Conservation (phyloP, 2,329 filamentous ascomycete genomes). For the Apiospora malaysiana region DNA sequence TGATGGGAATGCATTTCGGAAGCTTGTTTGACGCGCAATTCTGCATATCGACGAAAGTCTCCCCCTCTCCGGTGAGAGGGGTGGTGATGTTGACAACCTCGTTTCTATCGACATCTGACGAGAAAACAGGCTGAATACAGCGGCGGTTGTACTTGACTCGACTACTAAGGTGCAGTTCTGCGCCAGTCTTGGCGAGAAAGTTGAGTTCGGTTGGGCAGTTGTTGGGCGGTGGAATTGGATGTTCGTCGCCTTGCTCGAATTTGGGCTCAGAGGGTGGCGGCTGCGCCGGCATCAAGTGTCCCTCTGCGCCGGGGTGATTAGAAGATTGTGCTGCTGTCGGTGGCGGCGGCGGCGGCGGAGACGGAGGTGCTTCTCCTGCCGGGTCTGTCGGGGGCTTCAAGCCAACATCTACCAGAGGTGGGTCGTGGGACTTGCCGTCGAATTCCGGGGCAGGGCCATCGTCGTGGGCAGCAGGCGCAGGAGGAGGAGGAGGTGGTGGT, state of each 20-base stretch:
- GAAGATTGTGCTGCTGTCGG: not conserved
- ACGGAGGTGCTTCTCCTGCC: not conserved
- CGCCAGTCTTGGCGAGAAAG: conserved; percentile 30
- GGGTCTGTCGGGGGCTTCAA: not conserved
- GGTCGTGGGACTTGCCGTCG: not conserved
- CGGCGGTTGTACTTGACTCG: conserved; percentile 51
- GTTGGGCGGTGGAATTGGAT: conserved; percentile 26
- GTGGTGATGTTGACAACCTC: conserved; percentile 44
- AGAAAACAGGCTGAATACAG: conserved; percentile 48
- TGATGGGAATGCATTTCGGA: conserved; percentile 49
- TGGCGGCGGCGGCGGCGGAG: conserved; percentile 9
- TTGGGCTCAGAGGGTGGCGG: not conserved
- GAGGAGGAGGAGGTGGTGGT: not conserved
- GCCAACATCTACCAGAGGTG: not conserved
- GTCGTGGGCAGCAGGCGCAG: not conserved
- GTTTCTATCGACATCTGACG: conserved; percentile 42
- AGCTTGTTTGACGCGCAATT: conserved; percentile 36
- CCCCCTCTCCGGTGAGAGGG: conserved; percentile 43
- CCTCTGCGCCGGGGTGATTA: not conserved
- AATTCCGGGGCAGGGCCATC: not conserved
- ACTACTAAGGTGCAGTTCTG: conserved; percentile 44
- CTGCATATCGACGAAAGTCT: conserved; percentile 39
- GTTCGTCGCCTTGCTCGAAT: conserved; percentile 12
- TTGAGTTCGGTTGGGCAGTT: conserved; percentile 35
- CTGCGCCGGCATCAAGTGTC: not conserved